These are phyloP conservation scores for Beta vulgaris DNA, from an alignment of 148 eudicot species.

Conservation along the genomic window DNA sequence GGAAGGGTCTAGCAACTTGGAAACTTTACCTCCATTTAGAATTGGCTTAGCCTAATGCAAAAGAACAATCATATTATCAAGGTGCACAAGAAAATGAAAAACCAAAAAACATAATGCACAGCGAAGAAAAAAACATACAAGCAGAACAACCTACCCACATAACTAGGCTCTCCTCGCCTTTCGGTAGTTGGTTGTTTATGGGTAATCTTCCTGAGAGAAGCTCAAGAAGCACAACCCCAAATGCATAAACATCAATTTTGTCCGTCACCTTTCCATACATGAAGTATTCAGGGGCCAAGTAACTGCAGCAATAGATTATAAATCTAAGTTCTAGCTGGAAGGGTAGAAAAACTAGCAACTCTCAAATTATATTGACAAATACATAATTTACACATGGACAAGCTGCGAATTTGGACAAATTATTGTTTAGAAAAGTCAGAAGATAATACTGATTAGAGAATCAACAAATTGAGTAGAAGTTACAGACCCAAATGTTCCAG, in stretches of 20 bases:
- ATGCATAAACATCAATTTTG: constrained; percentile 90
- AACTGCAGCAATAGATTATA: constrained; percentile 46
- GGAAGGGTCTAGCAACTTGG: constrained; percentile 59
- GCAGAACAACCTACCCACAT: constrained; percentile 72
- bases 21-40: constrained; percentile 55
- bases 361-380: background rate
- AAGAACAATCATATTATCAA: constrained; percentile 13
- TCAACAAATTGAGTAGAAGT: constrained; percentile 4
- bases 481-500: constrained; percentile 95
- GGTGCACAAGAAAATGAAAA: background rate
- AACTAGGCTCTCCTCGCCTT: constrained; percentile 88
- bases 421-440: background rate
- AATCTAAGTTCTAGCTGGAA: constrained; percentile 10
- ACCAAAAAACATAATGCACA: constrained; percentile 2
- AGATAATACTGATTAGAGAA: background rate
- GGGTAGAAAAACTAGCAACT: background rate
- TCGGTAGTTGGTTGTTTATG: constrained; percentile 60
- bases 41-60: constrained; percentile 69
- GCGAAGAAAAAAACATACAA: background rate
- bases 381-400: background rate
- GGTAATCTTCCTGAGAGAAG: constrained; percentile 93
- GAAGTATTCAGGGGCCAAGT: constrained; percentile 97
- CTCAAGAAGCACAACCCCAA: constrained; percentile 99
- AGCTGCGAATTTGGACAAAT: background rate
- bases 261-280: constrained; percentile 85